Percentiles rank a stretch among this genome's conserved stretches.
phyloP scores from a whole-genome alignment of 441 rosid species.

The Macaranga tanarius region DNA sequence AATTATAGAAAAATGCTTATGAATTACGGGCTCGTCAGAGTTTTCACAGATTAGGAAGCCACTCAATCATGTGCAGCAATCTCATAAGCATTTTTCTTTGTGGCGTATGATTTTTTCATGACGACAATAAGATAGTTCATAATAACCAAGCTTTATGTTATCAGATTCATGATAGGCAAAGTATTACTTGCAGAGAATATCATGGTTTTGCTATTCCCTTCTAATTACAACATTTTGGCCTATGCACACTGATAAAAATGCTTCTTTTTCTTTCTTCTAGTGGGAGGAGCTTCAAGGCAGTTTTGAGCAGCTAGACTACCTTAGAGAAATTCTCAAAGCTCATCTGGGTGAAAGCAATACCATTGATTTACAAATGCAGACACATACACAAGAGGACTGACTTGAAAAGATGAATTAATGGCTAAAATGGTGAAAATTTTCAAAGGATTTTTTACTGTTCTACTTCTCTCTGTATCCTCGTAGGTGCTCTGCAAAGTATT shows the following conservation, averaged over 20 bases:
- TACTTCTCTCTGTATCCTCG: not conserved
- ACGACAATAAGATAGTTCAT: not conserved
- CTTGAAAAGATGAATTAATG: not conserved
- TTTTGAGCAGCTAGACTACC: constrained; percentile 68
- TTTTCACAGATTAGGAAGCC: not conserved
- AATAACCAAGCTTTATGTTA: not conserved
- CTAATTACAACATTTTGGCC: no score
- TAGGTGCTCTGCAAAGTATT: not conserved
- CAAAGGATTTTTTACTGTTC: not conserved
- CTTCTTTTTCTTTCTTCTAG: constrained; percentile 29
- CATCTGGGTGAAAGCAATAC: constrained; percentile 35
- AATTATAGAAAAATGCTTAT: no score
- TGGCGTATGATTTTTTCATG: not conserved
- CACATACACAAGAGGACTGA: not conserved
- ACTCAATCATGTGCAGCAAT: not conserved
- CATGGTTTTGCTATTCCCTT: not conserved
- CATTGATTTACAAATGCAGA: not conserved
- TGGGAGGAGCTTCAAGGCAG: constrained; percentile 89
- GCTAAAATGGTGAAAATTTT: not conserved
- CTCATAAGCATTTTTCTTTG: not conserved
- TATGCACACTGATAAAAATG: not conserved
- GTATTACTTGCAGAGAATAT: not conserved
- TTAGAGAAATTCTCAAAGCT: constrained; percentile 61
- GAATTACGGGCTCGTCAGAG: no score
- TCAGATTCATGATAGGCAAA: not conserved